These are phyloP conservation scores for Clitopilus passeckerianus DNA, from an alignment of 768 basidiomycete genomes.

Conservation along the genomic window DNA sequence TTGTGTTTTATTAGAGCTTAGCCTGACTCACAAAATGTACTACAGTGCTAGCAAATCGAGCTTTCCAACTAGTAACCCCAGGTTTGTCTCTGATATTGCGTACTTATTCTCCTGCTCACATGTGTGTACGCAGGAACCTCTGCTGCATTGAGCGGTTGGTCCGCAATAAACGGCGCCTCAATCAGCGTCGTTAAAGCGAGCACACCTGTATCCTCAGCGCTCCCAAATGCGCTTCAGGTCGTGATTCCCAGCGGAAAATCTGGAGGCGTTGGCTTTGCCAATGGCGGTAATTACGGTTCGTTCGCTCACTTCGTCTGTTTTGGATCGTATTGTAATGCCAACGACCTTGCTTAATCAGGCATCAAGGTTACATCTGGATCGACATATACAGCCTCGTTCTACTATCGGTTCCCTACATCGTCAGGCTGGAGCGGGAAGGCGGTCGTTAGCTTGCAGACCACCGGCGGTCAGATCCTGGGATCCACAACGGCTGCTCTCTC, in stretches of 20 bases:
- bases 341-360: slow-evolving; percentile 21
- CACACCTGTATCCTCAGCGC: slow-evolving; percentile 45
- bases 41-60: slow-evolving; percentile 60
- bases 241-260: slow-evolving; percentile 29
- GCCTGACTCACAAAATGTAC: too few species aligned
- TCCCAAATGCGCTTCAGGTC: slow-evolving; percentile 55
- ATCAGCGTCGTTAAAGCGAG: slow-evolving; percentile 48
- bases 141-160: slow-evolving; percentile 45
- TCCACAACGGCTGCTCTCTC: slow-evolving; percentile 27
- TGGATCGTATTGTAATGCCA: not conserved
- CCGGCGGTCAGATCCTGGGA: slow-evolving; percentile 33
- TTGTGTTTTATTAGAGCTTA: too few species aligned
- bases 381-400: slow-evolving; percentile 54
- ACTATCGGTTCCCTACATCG: slow-evolving; percentile 40
- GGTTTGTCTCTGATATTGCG: slow-evolving; percentile 21
- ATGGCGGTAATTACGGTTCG: slow-evolving; percentile 50
- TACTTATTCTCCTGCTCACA: not conserved
- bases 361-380: slow-evolving; percentile 47
- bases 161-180: slow-evolving; percentile 30
- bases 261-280: slow-evolving; percentile 46
- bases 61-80: slow-evolving; percentile 57
- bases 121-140: slow-evolving; percentile 1
- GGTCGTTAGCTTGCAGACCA: slow-evolving; percentile 38
- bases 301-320: not conserved
- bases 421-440: slow-evolving; percentile 33